A percentile compares a stretch with the other conserved stretches of the same genome.
Conservation (phyloP, 148 eudicot genomes). For the Chenopodium berlandieri region DNA sequence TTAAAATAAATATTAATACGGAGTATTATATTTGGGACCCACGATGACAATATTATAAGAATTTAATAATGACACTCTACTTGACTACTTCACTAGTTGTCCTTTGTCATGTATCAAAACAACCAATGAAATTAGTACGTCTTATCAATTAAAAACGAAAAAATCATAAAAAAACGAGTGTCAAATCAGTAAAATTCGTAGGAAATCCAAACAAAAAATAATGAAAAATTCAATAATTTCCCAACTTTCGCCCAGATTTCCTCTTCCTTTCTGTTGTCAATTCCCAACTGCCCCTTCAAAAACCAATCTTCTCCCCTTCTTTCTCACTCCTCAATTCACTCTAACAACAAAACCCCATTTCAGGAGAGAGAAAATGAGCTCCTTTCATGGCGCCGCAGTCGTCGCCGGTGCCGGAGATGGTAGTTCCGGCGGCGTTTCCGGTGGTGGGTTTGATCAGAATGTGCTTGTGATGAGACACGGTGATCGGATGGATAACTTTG, state of each 20-base stretch:
- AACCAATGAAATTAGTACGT: too few relatives aligned
- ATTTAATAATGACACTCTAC: too few relatives aligned
- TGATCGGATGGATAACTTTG: constrained; percentile 82
- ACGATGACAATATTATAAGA: too few relatives aligned
- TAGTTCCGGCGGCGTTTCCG: not conserved
- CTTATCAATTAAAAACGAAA: too few relatives aligned
- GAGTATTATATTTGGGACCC: too few relatives aligned
- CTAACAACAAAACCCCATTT: not conserved
- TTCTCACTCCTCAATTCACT: not conserved
- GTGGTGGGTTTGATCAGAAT: constrained; percentile 37
- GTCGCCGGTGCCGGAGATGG: not conserved
- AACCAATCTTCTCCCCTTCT: not conserved
- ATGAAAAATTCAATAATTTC: not conserved
- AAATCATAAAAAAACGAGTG: too few relatives aligned
- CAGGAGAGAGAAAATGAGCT: constrained; percentile 2
- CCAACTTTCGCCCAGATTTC: constrained; percentile 3
- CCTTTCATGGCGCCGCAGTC: not conserved
- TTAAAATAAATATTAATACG: too few relatives aligned
- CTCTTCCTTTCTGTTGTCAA: constrained; percentile 14
- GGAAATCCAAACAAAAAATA: not conserved
- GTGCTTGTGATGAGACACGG: constrained; percentile 90
- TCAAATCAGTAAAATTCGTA: too few relatives aligned
- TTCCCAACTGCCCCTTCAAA: constrained; percentile 25
- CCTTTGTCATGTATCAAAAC: too few relatives aligned
- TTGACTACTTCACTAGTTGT: too few relatives aligned